Evolutionary conservation across 1,284 basidiomycete species (phyloP).

Genomic region (Leccinum subrobustum): DNA sequence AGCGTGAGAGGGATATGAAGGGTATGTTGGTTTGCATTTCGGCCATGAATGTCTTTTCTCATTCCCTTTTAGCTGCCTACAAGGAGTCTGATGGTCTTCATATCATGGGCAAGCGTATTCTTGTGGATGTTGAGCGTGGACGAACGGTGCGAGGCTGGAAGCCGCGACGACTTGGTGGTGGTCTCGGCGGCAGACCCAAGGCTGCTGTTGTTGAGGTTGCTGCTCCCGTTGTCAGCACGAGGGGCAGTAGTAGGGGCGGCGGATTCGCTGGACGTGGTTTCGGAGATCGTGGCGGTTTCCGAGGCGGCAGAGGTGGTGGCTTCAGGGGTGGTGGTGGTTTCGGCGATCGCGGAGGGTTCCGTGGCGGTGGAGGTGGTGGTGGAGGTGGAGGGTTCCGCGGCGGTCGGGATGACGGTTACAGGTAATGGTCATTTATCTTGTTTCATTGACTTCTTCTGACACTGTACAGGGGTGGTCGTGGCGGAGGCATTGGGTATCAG

Average conservation of each 20-base stretch:
- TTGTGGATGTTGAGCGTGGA: slow-evolving; percentile 98
- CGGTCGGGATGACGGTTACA: slow-evolving; percentile 48
- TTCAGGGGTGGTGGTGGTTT: slow-evolving; percentile 38
- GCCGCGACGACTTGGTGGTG: slow-evolving; percentile 91
- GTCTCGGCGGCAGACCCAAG: slow-evolving; percentile 93
- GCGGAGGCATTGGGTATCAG: slow-evolving; percentile 70
- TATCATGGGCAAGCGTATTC: slow-evolving; percentile 91
- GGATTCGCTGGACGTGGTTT: slow-evolving; percentile 46
- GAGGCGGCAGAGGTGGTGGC: slow-evolving; percentile 41
- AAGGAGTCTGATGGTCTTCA: slow-evolving; percentile 99
- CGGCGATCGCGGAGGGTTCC: slow-evolving; percentile 39
- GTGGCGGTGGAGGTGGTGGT: slow-evolving; percentile 27
- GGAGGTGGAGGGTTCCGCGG: neutral
- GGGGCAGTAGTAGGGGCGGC: slow-evolving; percentile 33
- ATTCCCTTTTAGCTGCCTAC: slow-evolving; percentile 76
- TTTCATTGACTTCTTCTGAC: slow-evolving; percentile 26
- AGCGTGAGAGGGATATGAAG: slow-evolving; percentile 99
- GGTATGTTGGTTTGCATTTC: slow-evolving; percentile 47
- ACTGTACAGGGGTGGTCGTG: slow-evolving; percentile 56
- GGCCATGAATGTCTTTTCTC: slow-evolving; percentile 14
- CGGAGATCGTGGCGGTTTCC: slow-evolving; percentile 44
- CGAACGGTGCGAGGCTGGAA: slow-evolving; percentile 99
- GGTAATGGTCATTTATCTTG: slow-evolving; percentile 38
- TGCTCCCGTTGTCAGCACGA: slow-evolving; percentile 33
- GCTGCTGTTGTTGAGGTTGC: slow-evolving; percentile 64